Evolutionary conservation across 768 basidiomycete genomes (phyloP).

Genomic region (Amanita exitialis): DNA sequence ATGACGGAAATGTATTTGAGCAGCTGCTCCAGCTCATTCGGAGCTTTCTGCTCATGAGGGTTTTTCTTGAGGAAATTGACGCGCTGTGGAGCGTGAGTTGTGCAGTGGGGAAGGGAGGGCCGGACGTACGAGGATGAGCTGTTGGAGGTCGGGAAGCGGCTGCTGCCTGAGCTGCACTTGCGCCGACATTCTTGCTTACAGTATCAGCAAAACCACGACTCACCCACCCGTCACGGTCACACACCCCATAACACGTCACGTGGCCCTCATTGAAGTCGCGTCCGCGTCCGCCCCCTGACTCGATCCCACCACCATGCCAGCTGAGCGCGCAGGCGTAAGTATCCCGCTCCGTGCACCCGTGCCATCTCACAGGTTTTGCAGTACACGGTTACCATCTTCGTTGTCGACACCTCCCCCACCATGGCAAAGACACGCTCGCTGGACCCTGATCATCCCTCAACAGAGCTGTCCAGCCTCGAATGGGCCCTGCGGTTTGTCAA

Average conservation of each 20-base stretch:
- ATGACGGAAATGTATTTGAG: conserved; percentile 38
- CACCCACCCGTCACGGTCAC: conserved; percentile 16
- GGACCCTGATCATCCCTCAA: conserved; percentile 37
- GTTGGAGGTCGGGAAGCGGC: conserved; percentile 28
- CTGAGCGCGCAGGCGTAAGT: conserved; percentile 67
- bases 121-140: conserved; percentile 30
- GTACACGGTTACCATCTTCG: conserved; percentile 85
- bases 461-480: conserved; percentile 69
- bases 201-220: conserved; percentile 5
- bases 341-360: conserved; percentile 4
- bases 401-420: conserved; percentile 79
- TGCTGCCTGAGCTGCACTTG: conserved; percentile 25
- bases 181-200: conserved; percentile 22
- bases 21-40: conserved; percentile 35
- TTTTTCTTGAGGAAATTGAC: conserved; percentile 40
- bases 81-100: conserved; percentile 23
- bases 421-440: conserved; percentile 64
- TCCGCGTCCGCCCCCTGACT: conserved; percentile 11
- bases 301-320: conserved; percentile 43
- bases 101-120: conserved; percentile 4
- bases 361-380: conserved; percentile 18
- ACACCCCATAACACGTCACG: conserved; percentile 18
- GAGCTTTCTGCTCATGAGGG: conserved; percentile 36
- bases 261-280: conserved; percentile 25
- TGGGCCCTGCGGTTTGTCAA: conserved; percentile 82